Evolutionary conservation across 23 red algal genomes (phyloP).

Genomic region (Gracilaria caudata): DNA sequence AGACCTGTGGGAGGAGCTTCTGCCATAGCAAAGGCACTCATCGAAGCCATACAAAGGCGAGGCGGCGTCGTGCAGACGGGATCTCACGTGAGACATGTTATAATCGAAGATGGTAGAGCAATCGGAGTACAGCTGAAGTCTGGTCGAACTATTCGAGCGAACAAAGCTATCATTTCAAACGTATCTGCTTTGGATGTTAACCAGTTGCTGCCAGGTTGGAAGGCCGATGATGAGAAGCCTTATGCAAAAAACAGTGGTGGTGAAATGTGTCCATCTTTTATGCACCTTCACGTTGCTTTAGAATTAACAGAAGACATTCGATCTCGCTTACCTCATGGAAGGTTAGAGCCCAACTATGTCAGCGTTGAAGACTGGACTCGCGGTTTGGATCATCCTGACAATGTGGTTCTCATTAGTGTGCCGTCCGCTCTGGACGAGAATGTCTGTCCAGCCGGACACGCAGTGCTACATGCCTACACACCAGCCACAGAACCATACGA

Average conservation of each 20-base stretch:
- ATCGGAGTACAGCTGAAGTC: constrained; percentile 50
- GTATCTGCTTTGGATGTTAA: constrained; percentile 9
- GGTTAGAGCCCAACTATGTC: constrained; percentile 67
- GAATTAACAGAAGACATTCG: constrained; percentile 44
- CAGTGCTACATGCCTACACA: constrained; percentile 86
- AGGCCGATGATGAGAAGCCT: neutral
- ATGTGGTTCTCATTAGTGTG: constrained; percentile 79
- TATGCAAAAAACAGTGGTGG: neutral
- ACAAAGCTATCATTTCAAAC: constrained; percentile 37
- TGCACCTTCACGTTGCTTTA: constrained; percentile 80
- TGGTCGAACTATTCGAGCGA: neutral
- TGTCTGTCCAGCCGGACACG: constrained; percentile 57
- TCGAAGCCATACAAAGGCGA: constrained; percentile 49
- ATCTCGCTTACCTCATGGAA: constrained; percentile 26
- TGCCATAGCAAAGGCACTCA: constrained; percentile 68
- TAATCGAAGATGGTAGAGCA: constrained; percentile 30
- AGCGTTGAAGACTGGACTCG: constrained; percentile 62
- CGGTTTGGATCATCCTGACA: constrained; percentile 53
- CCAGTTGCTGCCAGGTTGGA: constrained; percentile 25
- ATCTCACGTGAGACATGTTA: constrained; percentile 36
- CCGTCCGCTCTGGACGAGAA: constrained; percentile 76
- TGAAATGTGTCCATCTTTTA: constrained; percentile 67
- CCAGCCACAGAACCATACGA: constrained; percentile 88
- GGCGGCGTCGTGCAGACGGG: constrained; percentile 29
- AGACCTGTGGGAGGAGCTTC: constrained; percentile 79